phyloP scores from a whole-genome alignment of 176 grass and related monocot genomes.

The Eremochloa ophiuroides region DNA sequence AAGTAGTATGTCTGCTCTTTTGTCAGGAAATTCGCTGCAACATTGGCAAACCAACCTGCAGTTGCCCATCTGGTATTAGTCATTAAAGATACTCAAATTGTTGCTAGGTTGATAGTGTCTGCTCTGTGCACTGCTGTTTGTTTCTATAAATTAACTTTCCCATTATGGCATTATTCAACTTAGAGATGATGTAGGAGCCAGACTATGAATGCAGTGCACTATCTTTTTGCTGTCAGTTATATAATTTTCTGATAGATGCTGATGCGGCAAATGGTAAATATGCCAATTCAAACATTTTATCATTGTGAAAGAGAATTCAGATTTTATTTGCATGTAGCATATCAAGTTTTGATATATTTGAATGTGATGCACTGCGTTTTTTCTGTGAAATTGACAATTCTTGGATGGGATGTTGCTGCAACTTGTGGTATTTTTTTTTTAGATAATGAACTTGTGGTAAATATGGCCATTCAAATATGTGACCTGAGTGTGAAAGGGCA shows the following conservation, averaged over 20 bases:
- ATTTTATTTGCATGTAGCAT: background rate
- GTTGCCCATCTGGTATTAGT: conserved; percentile 39
- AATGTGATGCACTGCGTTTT: background rate
- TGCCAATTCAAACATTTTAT: background rate
- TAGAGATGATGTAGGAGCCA: background rate
- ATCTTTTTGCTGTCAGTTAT: background rate
- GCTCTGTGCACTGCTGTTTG: background rate
- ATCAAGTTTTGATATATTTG: background rate
- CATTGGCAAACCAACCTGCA: conserved; percentile 32
- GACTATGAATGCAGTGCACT: background rate
- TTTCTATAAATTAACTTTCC: conserved; percentile 2
- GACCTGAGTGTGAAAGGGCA: background rate
- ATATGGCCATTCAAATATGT: background rate
- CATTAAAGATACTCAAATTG: background rate
- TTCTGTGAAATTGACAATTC: background rate
- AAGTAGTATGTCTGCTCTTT: conserved; percentile 1
- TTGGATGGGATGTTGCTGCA: background rate
- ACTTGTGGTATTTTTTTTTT: too few relatives aligned
- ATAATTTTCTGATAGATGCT: background rate
- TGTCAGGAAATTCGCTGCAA: conserved; percentile 51
- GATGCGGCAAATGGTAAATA: background rate
- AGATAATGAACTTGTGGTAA: too few relatives aligned
- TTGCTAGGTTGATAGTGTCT: background rate
- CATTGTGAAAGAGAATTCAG: background rate
- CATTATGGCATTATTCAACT: background rate